A percentile compares a stretch with the other conserved stretches of the same genome.
Conservation (phyloP, 2,329 filamentous ascomycete genomes). For the Fusarium cicatricum region DNA sequence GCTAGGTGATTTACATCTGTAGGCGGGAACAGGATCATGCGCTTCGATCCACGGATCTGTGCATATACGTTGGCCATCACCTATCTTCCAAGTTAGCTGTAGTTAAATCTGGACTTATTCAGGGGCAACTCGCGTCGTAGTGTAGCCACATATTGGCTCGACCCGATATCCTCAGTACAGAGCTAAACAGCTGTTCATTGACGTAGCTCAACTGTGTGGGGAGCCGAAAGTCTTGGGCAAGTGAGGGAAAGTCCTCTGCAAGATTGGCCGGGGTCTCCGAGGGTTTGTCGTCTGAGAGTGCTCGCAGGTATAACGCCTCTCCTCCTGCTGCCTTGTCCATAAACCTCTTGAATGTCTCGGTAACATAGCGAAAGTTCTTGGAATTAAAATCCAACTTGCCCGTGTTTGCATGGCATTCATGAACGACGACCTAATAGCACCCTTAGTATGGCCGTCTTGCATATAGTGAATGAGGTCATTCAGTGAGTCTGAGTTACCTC, state of each 20-base stretch:
- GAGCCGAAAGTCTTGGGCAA: constrained; percentile 75
- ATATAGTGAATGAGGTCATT: background rate
- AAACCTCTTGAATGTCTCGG: constrained; percentile 72
- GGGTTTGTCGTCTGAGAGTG: constrained; percentile 75
- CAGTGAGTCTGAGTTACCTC: constrained; percentile 56
- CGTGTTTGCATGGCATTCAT: constrained; percentile 64
- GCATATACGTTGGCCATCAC: constrained; percentile 90
- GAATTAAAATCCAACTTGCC: constrained; percentile 79
- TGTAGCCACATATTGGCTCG: constrained; percentile 89
- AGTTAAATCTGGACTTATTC: background rate
- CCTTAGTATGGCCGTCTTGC: constrained; percentile 4
- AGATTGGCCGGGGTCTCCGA: constrained; percentile 75
- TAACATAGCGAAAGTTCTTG: constrained; percentile 84
- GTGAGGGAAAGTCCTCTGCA: constrained; percentile 72
- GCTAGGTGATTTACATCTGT: constrained; percentile 73
- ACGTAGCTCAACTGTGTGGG: constrained; percentile 69
- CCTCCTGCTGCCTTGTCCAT: constrained; percentile 67
- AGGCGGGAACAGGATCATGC: constrained; percentile 80
- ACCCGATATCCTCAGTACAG: constrained; percentile 80
- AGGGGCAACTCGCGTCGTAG: constrained; percentile 71
- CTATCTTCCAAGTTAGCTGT: constrained; percentile 47
- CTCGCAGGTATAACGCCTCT: constrained; percentile 77
- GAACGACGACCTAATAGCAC: constrained; percentile 70
- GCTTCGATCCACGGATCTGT: constrained; percentile 78
- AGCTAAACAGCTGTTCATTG: constrained; percentile 74